These are phyloP conservation scores for Protomyces lactucae-debilis DNA, from an alignment of 1,139 yeast genomes.

Conservation along the genomic window DNA sequence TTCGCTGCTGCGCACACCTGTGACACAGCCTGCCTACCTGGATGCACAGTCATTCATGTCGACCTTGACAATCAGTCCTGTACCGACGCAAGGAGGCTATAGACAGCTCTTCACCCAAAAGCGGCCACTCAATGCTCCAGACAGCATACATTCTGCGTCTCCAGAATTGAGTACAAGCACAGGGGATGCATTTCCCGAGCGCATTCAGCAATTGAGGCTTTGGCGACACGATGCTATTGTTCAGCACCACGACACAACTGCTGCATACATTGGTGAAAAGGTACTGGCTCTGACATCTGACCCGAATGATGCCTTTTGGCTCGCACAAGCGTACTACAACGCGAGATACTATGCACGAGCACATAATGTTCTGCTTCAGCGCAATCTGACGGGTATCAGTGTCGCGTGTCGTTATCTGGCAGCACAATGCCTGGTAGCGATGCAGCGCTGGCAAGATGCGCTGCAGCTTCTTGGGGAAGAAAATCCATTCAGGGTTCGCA, in stretches of 20 bases:
- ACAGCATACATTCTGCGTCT: background rate
- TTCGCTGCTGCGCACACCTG: background rate
- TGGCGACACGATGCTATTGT: slow-evolving; percentile 94
- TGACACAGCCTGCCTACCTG: background rate
- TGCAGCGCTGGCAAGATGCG: slow-evolving; percentile 86
- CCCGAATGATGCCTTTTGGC: slow-evolving; percentile 93
- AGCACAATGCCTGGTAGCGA: slow-evolving; percentile 55
- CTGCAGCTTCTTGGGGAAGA: slow-evolving; percentile 77
- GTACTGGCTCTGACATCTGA: slow-evolving; percentile 70
- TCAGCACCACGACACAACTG: slow-evolving; percentile 89
- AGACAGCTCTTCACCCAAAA: background rate
- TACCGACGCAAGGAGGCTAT: slow-evolving; percentile 1
- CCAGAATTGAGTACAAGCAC: background rate
- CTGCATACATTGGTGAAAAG: slow-evolving; percentile 88
- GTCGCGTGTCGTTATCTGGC: slow-evolving; percentile 80
- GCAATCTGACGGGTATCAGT: slow-evolving; percentile 44
- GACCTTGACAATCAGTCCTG: slow-evolving; percentile 26
- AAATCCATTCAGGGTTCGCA: slow-evolving; percentile 53
- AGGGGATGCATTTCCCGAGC: slow-evolving; percentile 36
- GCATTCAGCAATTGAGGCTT: slow-evolving; percentile 75
- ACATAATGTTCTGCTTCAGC: slow-evolving; percentile 51
- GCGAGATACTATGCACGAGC: slow-evolving; percentile 78
- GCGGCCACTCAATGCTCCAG: background rate
- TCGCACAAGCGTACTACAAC: slow-evolving; percentile 79
- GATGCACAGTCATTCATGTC: slow-evolving; percentile 17